A percentile compares a stretch with the other conserved stretches of the same genome.
These are phyloP conservation scores for Penicillium macrosclerotiorum DNA, from an alignment of 495 filamentous ascomycete genomes.

Conservation along the genomic window DNA sequence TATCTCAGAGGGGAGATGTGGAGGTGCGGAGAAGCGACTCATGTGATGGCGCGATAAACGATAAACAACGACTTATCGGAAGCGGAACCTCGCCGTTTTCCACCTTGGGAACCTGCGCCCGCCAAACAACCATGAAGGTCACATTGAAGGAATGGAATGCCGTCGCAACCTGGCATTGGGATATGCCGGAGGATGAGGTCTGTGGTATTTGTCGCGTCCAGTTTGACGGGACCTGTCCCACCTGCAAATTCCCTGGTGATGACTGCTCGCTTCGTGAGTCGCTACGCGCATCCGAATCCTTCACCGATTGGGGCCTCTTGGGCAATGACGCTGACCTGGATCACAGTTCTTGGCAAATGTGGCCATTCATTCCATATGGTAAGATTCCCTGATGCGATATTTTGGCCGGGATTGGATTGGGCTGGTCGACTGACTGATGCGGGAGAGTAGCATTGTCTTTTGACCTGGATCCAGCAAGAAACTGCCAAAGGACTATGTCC, in stretches of 20 bases:
- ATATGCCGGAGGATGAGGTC: conserved; percentile 95
- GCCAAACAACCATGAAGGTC: conserved; percentile 87
- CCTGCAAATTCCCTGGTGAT: conserved; percentile 96
- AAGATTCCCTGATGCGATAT: conserved; percentile 16
- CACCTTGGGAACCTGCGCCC: too few species aligned
- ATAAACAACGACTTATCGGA: conserved; percentile 8
- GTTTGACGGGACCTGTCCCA: conserved; percentile 96
- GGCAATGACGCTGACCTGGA: background rate
- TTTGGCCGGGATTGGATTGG: too few species aligned
- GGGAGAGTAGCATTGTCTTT: conserved; percentile 76
- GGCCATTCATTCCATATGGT: conserved; percentile 98
- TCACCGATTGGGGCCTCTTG: background rate
- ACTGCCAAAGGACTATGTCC: conserved; percentile 91
- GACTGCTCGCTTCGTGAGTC: conserved; percentile 85
- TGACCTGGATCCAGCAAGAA: conserved; percentile 94
- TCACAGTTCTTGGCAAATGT: conserved; percentile 86
- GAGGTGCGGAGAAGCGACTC: conserved; percentile 24
- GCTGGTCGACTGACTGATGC: conserved; percentile 3
- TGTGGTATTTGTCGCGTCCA: conserved; percentile 98
- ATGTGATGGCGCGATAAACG: conserved; percentile 33
- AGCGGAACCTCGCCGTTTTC: background rate
- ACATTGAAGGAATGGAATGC: conserved; percentile 89
- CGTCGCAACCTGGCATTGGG: conserved; percentile 95
- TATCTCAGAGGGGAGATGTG: conserved; percentile 5
- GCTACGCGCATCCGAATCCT: background rate